These are phyloP conservation scores for Pythium biforme DNA, from an alignment of 352 stramenopile genomes.

Conservation along the genomic window DNA sequence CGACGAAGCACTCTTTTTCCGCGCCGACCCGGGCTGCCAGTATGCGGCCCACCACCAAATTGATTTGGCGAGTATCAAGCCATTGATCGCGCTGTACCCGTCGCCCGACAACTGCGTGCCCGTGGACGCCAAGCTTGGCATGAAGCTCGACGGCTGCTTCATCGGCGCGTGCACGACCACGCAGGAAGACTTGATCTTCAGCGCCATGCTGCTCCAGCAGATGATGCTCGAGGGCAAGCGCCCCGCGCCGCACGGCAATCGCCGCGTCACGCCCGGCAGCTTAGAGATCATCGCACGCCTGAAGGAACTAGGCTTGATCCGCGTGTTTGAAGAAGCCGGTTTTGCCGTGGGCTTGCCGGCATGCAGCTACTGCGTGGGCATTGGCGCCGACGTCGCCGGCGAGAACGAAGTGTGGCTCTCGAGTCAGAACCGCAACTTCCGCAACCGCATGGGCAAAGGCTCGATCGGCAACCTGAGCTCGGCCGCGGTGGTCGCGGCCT, in stretches of 20 bases:
- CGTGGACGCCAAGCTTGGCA: conserved; percentile 65
- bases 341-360: conserved; percentile 76
- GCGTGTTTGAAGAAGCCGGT: conserved; percentile 76
- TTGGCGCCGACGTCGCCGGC: conserved; percentile 71
- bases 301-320: conserved; percentile 59
- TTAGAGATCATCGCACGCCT: conserved; percentile 71
- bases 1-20: conserved; percentile 75
- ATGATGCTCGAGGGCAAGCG: conserved; percentile 67
- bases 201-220: conserved; percentile 69
- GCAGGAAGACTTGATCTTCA: conserved; percentile 79
- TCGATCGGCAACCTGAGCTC: conserved; percentile 76
- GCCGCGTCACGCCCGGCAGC: conserved; percentile 73
- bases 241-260: conserved; percentile 44
- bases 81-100: conserved; percentile 70
- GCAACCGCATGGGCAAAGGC: conserved; percentile 83
- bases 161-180: conserved; percentile 82
- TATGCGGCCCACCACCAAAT: conserved; percentile 81
- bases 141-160: conserved; percentile 81
- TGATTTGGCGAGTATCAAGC: conserved; percentile 53
- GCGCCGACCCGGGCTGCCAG: conserved; percentile 55
- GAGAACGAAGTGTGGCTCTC: conserved; percentile 79
- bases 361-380: conserved; percentile 83
- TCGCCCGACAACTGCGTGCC: conserved; percentile 80
- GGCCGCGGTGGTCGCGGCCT: conserved; percentile 65
- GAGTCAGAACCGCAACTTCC: conserved; percentile 86